Percentiles rank a stretch among this genome's conserved stretches.
These are phyloP conservation scores for Tetrapisispora fleetii DNA, from an alignment of 805 yeast species.

Conservation along the genomic window DNA sequence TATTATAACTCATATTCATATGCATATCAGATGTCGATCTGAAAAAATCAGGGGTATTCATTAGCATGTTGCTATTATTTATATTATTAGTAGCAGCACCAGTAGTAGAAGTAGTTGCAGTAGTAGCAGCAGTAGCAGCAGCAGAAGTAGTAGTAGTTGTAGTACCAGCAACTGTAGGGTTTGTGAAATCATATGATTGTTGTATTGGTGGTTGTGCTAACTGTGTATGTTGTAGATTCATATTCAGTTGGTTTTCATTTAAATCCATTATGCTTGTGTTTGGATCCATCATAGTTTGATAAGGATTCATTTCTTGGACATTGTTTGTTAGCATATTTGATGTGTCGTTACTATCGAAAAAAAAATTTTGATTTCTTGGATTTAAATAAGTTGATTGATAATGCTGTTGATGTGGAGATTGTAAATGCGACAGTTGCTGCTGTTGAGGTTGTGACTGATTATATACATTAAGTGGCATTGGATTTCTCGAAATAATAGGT, in stretches of 20 bases:
- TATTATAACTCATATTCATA: background rate
- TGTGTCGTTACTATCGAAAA: background rate
- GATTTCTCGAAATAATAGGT: slow-evolving; percentile 4
- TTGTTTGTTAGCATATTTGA: background rate
- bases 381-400: background rate
- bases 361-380: background rate
- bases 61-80: background rate
- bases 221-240: background rate
- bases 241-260: background rate
- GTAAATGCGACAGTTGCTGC: slow-evolving; percentile 5
- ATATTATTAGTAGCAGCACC: background rate
- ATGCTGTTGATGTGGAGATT: background rate
- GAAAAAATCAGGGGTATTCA: slow-evolving; percentile 1
- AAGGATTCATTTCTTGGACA: background rate
- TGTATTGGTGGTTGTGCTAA: background rate
- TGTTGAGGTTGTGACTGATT: slow-evolving; percentile 4
- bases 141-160: too few relatives aligned
- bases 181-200: background rate
- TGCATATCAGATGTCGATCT: slow-evolving; percentile 3
- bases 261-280: background rate
- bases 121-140: background rate
- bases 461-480: slow-evolving; percentile 15
- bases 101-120: background rate
- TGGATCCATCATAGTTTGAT: background rate
- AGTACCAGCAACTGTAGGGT: too few relatives aligned